A percentile compares a stretch with the other conserved stretches of the same genome.
phyloP scores from a whole-genome alignment of 176 grass and related monocot species.

The Eragrostis nindensis region DNA sequence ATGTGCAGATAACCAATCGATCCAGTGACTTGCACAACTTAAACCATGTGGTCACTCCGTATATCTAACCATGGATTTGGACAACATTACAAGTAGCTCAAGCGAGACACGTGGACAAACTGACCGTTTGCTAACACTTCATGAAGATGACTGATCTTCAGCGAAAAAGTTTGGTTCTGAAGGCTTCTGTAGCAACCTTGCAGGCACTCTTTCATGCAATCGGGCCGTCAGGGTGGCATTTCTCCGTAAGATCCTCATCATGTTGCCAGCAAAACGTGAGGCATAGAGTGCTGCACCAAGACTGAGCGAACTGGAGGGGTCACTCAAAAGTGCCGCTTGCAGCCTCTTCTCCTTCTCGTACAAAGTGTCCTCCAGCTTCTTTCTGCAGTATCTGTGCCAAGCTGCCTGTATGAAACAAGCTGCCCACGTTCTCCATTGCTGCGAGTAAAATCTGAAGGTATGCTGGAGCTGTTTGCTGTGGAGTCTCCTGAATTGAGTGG shows the following conservation, averaged over 20 bases:
- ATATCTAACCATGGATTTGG: constrained; percentile 28
- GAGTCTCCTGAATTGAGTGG: constrained; percentile 73
- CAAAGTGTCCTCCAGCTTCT: constrained; percentile 72
- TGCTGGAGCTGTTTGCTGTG: constrained; percentile 85
- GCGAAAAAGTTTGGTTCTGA: constrained; percentile 80
- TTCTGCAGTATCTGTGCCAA: constrained; percentile 74
- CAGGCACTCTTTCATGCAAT: constrained; percentile 67
- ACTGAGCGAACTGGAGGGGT: constrained; percentile 50
- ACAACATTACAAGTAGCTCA: background rate
- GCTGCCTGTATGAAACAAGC: constrained; percentile 90
- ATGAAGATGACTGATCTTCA: constrained; percentile 45
- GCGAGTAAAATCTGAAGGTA: constrained; percentile 84
- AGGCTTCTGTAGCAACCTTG: constrained; percentile 70
- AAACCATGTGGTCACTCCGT: constrained; percentile 9
- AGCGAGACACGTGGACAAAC: background rate
- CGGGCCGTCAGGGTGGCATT: constrained; percentile 52
- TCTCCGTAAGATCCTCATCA: constrained; percentile 54
- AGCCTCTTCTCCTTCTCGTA: constrained; percentile 70
- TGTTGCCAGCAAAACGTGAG: constrained; percentile 73
- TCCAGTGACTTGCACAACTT: constrained; percentile 5
- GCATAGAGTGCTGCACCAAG: constrained; percentile 72
- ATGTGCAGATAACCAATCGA: constrained; percentile 23
- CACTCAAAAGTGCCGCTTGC: constrained; percentile 60
- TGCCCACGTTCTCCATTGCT: constrained; percentile 88
- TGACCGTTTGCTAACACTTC: background rate